A percentile compares a stretch with the other conserved stretches of the same genome.
Evolutionary conservation across 768 basidiomycete species (phyloP).

Genomic region (Rhizopogon vesiculosus): DNA sequence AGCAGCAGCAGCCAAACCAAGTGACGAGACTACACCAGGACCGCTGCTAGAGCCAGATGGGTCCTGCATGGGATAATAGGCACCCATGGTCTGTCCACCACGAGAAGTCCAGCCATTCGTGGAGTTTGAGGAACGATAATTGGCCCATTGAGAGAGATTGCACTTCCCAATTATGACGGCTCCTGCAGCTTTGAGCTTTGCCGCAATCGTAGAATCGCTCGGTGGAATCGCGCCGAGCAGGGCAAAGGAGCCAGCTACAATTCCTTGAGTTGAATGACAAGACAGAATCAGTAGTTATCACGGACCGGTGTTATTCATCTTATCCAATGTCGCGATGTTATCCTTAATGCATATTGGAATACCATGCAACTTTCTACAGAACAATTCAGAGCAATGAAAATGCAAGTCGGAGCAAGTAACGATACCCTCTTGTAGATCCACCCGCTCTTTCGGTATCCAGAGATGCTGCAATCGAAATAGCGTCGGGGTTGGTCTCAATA

Average conservation of each 20-base stretch:
- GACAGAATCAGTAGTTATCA: not conserved
- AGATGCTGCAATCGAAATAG: not conserved
- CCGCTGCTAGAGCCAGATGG: conserved; percentile 53
- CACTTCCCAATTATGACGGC: conserved; percentile 34
- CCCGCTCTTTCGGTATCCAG: not conserved
- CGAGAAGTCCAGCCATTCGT: conserved; percentile 49
- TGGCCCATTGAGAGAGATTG: conserved; percentile 46
- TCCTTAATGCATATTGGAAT: conserved; percentile 1
- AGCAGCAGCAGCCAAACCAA: conserved; percentile 39
- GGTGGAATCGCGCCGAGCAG: not conserved
- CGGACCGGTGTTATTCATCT: conserved; percentile 1
- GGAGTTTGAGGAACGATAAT: conserved; percentile 33
- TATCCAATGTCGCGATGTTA: not conserved
- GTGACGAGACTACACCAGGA: conserved; percentile 44
- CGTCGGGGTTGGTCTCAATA: not conserved
- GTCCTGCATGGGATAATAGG: conserved; percentile 42
- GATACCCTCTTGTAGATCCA: not conserved
- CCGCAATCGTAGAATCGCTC: not conserved
- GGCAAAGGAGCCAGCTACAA: not conserved
- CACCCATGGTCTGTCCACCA: conserved; percentile 39
- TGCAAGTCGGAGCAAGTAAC: too few relatives aligned
- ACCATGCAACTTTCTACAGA: not conserved
- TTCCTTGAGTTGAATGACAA: not conserved
- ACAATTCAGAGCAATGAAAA: not conserved
- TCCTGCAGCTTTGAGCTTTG: not conserved